Evolutionary conservation across 2,329 filamentous ascomycete species (phyloP).

Genomic region (Botryotinia convoluta): DNA sequence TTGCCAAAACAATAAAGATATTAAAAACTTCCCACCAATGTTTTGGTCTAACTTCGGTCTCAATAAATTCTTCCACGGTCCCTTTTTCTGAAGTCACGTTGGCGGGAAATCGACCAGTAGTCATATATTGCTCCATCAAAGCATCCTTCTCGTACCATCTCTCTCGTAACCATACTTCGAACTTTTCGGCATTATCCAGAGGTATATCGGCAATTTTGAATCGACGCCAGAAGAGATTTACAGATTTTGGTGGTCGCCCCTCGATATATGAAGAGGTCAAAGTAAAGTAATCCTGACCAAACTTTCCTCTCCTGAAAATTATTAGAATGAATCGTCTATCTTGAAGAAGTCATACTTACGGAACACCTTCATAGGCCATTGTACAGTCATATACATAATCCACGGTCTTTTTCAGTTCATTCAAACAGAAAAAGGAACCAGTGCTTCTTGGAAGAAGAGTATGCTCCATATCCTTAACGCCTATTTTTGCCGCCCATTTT

Average conservation of each 20-base stretch:
- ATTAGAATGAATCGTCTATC: constrained; percentile 16
- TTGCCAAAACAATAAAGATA: constrained; percentile 37
- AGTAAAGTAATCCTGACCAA: constrained; percentile 88
- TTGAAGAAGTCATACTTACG: constrained; percentile 53
- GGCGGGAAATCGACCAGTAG: constrained; percentile 73
- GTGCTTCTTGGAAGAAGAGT: constrained; percentile 76
- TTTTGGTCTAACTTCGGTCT: constrained; percentile 37
- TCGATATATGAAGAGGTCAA: constrained; percentile 84
- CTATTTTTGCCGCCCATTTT: constrained; percentile 73
- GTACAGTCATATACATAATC: constrained; percentile 93
- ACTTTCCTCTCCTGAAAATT: constrained; percentile 58
- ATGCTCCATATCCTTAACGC: constrained; percentile 70
- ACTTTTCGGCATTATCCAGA: constrained; percentile 67
- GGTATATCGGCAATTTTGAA: constrained; percentile 81
- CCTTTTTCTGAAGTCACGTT: constrained; percentile 24
- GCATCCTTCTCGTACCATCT: constrained; percentile 92
- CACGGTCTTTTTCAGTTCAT: constrained; percentile 69
- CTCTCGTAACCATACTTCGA: constrained; percentile 80
- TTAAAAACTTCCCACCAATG: constrained; percentile 37
- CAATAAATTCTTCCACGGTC: constrained; percentile 33
- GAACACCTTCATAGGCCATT: constrained; percentile 89
- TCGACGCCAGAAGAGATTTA: constrained; percentile 94
- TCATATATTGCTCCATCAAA: constrained; percentile 77
- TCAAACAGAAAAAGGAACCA: constrained; percentile 75
- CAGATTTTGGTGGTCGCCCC: constrained; percentile 85